Conservation (phyloP, 768 basidiomycete genomes). For the Suillus brevipes region DNA sequence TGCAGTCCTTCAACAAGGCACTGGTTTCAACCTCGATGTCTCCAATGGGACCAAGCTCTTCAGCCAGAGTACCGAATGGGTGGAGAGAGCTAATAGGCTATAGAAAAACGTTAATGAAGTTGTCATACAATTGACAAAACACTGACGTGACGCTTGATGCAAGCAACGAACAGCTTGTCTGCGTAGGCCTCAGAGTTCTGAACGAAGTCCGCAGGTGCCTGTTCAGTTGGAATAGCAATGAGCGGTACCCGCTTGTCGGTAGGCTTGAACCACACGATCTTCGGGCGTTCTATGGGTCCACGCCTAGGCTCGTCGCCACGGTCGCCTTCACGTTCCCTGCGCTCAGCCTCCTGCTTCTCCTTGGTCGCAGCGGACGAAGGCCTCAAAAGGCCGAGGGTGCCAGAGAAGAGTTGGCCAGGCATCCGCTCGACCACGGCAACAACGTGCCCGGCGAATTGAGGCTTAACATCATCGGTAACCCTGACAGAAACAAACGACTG, state of each 20-base stretch:
- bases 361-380: conserved; percentile 97
- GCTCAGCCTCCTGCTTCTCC: conserved; percentile 97
- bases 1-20: conserved; percentile 96
- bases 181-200: conserved; percentile 91
- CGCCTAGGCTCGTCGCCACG: conserved; percentile 81
- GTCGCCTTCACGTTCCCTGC: conserved; percentile 95
- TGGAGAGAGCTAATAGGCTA: conserved; percentile 94
- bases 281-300: conserved; percentile 82
- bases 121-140: conserved; percentile 11
- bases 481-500: conserved; percentile 37
- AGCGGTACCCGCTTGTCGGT: conserved; percentile 98
- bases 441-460: conserved; percentile 97
- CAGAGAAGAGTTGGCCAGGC: conserved; percentile 98
- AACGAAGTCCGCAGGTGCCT: conserved; percentile 94
- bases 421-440: conserved; percentile 99
- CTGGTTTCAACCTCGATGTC: conserved; percentile 98
- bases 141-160: conserved; percentile 95
- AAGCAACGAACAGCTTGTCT: conserved; percentile 92
- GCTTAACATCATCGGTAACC: conserved; percentile 97
- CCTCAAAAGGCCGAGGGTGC: conserved; percentile 90
- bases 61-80: conserved; percentile 97
- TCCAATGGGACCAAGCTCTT: conserved; percentile 98
- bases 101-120: conserved; percentile 20
- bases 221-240: conserved; percentile 98
- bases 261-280: conserved; percentile 99